Conservation (phyloP, 495 filamentous ascomycete species). For the Xeromyces bisporus region DNA sequence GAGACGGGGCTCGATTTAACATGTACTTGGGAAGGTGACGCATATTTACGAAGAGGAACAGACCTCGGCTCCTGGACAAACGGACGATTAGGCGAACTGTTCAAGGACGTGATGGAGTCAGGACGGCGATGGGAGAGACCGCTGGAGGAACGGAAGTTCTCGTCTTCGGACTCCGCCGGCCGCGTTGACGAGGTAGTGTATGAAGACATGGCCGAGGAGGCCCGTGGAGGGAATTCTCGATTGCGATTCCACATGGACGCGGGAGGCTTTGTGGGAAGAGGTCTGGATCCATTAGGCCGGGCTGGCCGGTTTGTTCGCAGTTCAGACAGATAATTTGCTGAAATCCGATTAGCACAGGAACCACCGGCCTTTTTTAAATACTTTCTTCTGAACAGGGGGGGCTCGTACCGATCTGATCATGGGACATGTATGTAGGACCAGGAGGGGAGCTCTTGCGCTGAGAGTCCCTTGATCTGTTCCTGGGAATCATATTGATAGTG, state of each 20-base stretch:
- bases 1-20: slow-evolving; percentile 14
- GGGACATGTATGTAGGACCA: slow-evolving; percentile 67
- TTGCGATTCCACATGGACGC: slow-evolving; percentile 22
- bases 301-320: slow-evolving; percentile 63
- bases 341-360: slow-evolving; percentile 2
- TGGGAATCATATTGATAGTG: slow-evolving; percentile 21
- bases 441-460: slow-evolving; percentile 51
- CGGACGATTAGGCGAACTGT: slow-evolving; percentile 23
- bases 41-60: slow-evolving; percentile 21
- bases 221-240: slow-evolving; percentile 24
- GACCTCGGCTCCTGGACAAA: slow-evolving; percentile 27
- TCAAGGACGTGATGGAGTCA: slow-evolving; percentile 17
- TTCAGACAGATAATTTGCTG: slow-evolving; percentile 62
- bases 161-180: slow-evolving; percentile 7
- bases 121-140: slow-evolving; percentile 33
- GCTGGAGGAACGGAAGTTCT: slow-evolving; percentile 29
- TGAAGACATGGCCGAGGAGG: slow-evolving; percentile 30
- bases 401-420: slow-evolving; percentile 67
- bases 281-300: slow-evolving; percentile 64
- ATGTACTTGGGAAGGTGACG: slow-evolving; percentile 23
- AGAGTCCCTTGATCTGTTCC: slow-evolving; percentile 24
- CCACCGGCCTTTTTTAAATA: slow-evolving; percentile 1
- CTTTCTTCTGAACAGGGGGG: slow-evolving; percentile 1
- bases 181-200: slow-evolving; percentile 9
- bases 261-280: slow-evolving; percentile 36